Percentiles rank a stretch among this genome's conserved stretches.
Evolutionary conservation across 2,329 filamentous ascomycete species (phyloP).

Genomic region (Sarocladiaceae sp.): DNA sequence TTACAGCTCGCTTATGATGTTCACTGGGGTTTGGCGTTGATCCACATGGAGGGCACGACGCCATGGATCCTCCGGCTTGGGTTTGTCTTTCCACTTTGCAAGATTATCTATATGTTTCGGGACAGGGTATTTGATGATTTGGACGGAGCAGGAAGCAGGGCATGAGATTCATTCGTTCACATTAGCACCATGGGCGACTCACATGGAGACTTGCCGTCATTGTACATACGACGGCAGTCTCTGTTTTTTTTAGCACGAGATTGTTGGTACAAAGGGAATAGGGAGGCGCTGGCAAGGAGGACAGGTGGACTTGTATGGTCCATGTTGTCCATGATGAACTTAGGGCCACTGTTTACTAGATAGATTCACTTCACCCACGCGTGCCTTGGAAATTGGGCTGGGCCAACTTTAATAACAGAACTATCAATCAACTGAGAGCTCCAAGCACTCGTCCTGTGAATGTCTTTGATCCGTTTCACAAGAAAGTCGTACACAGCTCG

Average conservation of each 20-base stretch:
- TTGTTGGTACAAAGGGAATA: neutral
- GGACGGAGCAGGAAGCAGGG: neutral
- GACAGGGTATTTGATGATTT: neutral
- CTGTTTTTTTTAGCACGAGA: neutral
- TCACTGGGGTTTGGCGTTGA: neutral
- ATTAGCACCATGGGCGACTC: neutral
- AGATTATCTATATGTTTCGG: too few relatives aligned
- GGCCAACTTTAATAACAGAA: slow-evolving; percentile 3
- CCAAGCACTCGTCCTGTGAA: too few relatives aligned
- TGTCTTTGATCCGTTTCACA: too few relatives aligned
- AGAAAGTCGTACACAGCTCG: too few relatives aligned
- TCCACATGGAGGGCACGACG: neutral
- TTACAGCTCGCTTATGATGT: too few relatives aligned
- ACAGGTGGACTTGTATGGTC: neutral
- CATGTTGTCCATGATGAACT: neutral
- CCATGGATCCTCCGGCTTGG: too few relatives aligned
- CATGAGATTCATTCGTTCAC: neutral
- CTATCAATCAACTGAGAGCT: too few relatives aligned
- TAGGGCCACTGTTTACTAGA: neutral
- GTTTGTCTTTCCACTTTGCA: too few relatives aligned
- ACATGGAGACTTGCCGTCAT: neutral
- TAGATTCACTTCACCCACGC: slow-evolving; percentile 6
- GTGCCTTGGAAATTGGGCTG: neutral
- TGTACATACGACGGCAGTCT: neutral
- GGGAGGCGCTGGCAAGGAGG: neutral